Conservation (phyloP, 2,329 filamentous ascomycete genomes). For the Penicillium sp. region DNA sequence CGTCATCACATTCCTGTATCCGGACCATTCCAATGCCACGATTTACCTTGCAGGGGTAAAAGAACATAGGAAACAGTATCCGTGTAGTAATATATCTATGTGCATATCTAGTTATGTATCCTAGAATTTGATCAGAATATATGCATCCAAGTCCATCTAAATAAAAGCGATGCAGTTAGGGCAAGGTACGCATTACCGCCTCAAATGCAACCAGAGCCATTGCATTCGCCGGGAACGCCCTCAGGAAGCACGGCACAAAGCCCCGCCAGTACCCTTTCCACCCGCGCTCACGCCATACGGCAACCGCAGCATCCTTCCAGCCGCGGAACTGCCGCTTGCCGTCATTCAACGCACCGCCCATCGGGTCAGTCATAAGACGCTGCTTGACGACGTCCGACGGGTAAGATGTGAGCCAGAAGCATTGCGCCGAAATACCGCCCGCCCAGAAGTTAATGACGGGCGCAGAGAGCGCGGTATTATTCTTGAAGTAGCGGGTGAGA, state of each 20-base stretch:
- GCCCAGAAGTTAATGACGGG: conserved; percentile 96
- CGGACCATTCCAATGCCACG: not conserved
- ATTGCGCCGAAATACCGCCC: conserved; percentile 83
- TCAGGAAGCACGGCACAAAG: conserved; percentile 86
- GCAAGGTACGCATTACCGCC: conserved; percentile 68
- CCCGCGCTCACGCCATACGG: conserved; percentile 73
- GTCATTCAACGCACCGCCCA: conserved; percentile 67
- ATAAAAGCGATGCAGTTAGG: conserved; percentile 24
- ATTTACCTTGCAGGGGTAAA: not conserved
- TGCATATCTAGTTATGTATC: too few species aligned
- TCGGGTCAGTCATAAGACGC: conserved; percentile 90
- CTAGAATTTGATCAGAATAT: too few species aligned
- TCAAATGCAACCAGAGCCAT: conserved; percentile 93
- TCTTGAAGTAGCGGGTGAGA: conserved; percentile 64
- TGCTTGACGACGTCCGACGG: conserved; percentile 94
- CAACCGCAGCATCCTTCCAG: conserved; percentile 75
- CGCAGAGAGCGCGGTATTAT: conserved; percentile 65
- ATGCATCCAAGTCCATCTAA: conserved; percentile 7
- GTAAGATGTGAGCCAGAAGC: conserved; percentile 92
- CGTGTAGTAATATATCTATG: not conserved
- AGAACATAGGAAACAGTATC: not conserved
- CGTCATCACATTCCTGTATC: conserved; percentile 14
- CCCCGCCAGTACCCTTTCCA: conserved; percentile 85
- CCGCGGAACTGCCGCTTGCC: conserved; percentile 63
- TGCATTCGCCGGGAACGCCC: conserved; percentile 94